phyloP scores from a whole-genome alignment of 139 green algal species.

The Chlamydomonas sp. region DNA sequence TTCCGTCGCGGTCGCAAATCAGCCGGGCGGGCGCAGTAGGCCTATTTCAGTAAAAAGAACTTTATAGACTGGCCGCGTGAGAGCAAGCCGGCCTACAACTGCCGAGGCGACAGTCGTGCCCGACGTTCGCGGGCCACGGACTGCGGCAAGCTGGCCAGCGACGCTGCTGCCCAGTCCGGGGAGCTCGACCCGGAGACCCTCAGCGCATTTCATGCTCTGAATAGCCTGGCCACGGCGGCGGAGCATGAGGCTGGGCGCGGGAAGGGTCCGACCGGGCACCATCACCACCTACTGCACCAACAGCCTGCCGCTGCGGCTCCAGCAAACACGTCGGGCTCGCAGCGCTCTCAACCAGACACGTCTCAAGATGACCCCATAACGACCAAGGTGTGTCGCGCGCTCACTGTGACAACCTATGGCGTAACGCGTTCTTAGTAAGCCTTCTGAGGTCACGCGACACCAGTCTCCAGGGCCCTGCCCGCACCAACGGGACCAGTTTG shows the following conservation, averaged over 20 bases:
- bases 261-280: not conserved
- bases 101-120: too few relatives aligned
- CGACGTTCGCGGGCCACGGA: not conserved
- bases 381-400: slow-evolving; percentile 3
- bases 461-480: too few relatives aligned
- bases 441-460: not conserved
- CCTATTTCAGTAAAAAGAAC: too few relatives aligned
- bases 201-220: slow-evolving; percentile 29
- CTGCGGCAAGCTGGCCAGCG: slow-evolving; percentile 28
- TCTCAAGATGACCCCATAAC: slow-evolving; percentile 44
- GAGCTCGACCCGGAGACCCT: slow-evolving; percentile 24
- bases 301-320: not conserved
- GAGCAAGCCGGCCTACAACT: too few relatives aligned
- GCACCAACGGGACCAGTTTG: too few relatives aligned
- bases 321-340: slow-evolving; percentile 5
- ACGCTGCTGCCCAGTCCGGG: not conserved
- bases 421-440: too few relatives aligned
- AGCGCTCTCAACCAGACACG: slow-evolving; percentile 31
- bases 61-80: too few relatives aligned
- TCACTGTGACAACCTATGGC: not conserved
- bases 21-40: too few relatives aligned
- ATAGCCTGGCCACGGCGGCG: slow-evolving; percentile 14
- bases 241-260: slow-evolving; percentile 24
- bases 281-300: not conserved
- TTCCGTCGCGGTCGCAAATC: too few relatives aligned